These are phyloP conservation scores for Aspergillus ustus DNA, from an alignment of 2,329 filamentous ascomycete genomes.

Conservation along the genomic window DNA sequence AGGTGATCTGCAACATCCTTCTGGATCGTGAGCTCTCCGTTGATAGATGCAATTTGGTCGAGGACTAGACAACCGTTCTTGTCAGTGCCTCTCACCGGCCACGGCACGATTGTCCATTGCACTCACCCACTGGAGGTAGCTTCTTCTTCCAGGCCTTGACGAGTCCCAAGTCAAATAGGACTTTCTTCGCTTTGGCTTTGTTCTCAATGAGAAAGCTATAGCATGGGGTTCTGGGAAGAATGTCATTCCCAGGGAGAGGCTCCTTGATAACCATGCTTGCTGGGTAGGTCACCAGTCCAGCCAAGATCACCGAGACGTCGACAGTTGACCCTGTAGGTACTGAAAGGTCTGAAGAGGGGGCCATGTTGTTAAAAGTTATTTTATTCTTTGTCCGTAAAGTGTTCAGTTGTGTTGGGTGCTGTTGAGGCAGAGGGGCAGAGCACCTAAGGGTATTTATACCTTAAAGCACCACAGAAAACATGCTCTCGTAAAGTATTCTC, in stretches of 20 bases:
- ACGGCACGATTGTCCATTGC: not conserved
- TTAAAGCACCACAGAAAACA: not conserved
- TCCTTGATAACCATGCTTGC: conserved; percentile 5
- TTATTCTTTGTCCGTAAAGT: not conserved
- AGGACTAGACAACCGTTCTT: not conserved
- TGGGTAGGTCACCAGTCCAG: not conserved
- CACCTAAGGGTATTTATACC: not conserved
- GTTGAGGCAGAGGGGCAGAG: not conserved
- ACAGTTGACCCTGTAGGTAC: not conserved
- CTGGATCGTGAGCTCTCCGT: not conserved
- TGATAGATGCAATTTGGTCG: not conserved
- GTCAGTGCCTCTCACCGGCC: not conserved
- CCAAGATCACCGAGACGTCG: conserved; percentile 1
- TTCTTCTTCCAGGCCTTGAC: conserved; percentile 8
- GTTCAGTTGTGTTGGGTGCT: not conserved
- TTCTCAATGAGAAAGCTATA: conserved; percentile 12
- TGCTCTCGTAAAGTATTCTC: not conserved
- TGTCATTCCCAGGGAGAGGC: conserved; percentile 2
- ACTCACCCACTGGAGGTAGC: not conserved
- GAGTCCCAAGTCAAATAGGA: conserved; percentile 14
- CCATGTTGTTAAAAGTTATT: not conserved
- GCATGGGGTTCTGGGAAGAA: not conserved
- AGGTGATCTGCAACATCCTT: conserved; percentile 7
- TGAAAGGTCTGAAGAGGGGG: not conserved
- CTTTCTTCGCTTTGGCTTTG: not conserved